Base-by-base conservation (phyloP, 1,284 basidiomycete species). In the Coniferiporia sulphurascens region DNA sequence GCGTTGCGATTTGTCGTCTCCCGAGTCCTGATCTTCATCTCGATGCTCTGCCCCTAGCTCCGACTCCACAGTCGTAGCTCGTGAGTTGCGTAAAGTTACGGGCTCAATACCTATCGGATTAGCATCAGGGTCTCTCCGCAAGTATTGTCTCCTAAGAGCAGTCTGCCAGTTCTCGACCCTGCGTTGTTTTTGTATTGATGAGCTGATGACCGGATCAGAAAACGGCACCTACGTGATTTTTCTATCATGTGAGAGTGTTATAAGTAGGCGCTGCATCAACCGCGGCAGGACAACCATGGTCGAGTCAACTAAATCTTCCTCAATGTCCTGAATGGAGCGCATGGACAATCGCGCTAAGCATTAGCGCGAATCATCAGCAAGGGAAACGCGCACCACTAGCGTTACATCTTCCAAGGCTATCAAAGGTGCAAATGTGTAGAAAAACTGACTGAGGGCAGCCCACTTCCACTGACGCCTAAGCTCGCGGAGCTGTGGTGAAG, bases 381-480 rank as follows among this genome's bases (percentile, higher is more conserved):
- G 52, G 27, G 22, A 4, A 50, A 27, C 21, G 79, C 87, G 70
- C 70, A 89, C 86, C 64, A 74, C 69, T 56, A 90, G 70, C 55
- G 82, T 74, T 56, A 91, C 78, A 69, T 89, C 86, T 62, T 78
- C 73, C 75, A 86, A 79, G 57, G 80, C 74, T 65, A 91, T 79
- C 58, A 92, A 74, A 49, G 78, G 76, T 55, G 78, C 76, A 73
- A 91, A 92, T 22, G 87, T 91, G 69, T 79, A 85, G 76, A 89
- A 86, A 78, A 91, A 91, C 70, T 92, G 89, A 71, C 82, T 81
- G 70, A 91, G 86, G 22, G 85, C 86, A 10, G 89, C 90, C 89
- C 89, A 92, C 76, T 88, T 89, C 89, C 89, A 91, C 59, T 89
- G 79, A 53, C 76, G 82, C 59, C 89, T 79, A 56, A 79, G 73